Evolutionary conservation across 2,329 filamentous ascomycete species (phyloP), one percentile per base, ranked within the genome.

Genomic region (Epichloe glyceriae): DNA sequence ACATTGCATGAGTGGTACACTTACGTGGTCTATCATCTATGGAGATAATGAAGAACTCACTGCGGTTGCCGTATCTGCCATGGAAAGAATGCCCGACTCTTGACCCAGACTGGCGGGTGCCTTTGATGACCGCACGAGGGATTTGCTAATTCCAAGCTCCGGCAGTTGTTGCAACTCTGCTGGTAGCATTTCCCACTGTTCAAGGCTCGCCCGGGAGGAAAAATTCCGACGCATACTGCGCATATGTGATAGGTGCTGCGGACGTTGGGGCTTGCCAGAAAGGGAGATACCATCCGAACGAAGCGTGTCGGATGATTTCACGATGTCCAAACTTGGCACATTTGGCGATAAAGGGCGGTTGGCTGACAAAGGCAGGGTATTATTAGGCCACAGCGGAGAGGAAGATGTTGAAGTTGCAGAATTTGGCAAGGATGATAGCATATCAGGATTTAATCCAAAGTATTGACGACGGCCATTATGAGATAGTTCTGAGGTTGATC

Each of bases 291-390:
- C 17, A 40, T 15, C 30, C n/a, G 37, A 34, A 33, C 7, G n/a
- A 3, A 30, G 19, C 15, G 41, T 49, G 7, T 49, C 35, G 4
- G 46, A 45, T 17, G 37, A 34, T 17, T 20, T 37, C n/a, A 37
- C n/a, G 26, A 14, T 41, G 22, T 49, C 46, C n/a, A 48, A 38
- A n/a, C n/a, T 34, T 20, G 20, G 39, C 19, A 19, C 41, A 38
- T 35, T 8, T 20, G 43, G 34, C 26, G 19, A 38, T 22, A 12
- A 19, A 43, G 35, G 6, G 35, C 15, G 14, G 40, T 35, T 19
- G 46, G 11, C 11, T 15, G 26, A 49, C 22, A 49, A 52, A 46
- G 41, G 50, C 50, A 49, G 26, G n/a, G 33, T 12, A 22, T 20
- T 12, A 22, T 46, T 15, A 45, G 41, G 26, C 39, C 46, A 49